Evolutionary conservation across 2,329 filamentous ascomycete genomes (phyloP), one percentile per base, ranked within the genome.

Genomic region (Emergomyces africanus): DNA sequence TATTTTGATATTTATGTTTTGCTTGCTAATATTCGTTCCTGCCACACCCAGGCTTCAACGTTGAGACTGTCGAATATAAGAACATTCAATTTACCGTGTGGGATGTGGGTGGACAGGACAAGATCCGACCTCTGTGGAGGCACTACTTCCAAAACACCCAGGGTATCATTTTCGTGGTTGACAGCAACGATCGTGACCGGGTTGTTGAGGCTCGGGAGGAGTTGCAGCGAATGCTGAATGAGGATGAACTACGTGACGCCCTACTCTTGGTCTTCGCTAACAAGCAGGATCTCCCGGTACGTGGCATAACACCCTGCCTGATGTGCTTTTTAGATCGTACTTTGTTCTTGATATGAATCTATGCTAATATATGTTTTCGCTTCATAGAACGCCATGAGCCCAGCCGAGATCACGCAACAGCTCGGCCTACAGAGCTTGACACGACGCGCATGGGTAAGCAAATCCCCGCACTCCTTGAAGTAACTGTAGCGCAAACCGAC

Each of bases 91-190:
- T 99, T 84, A 97, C 92, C 77, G 94, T 99, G 75, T 99, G 94
- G 94, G 94, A 97, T 82, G 94, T 99, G 73, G 94, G 94, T 83
- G 94, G 94, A 77, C 94, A 99, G 83, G 94, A 99, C 86, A 97
- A 97, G 89, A 99, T 99, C 76, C 86, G 94, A 77, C 94, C 94
- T 74, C 83, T 99, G 73, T 99, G 94, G 94, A 90, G 94, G 81
- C 94, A 97, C 79, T 99, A 99, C 83, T 99, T 97, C 86, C 91
- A 95, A 80, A 95, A 95, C 80, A 99, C 94, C 68, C 94, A 99
- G 80, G 94, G 94, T 76, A 92, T 99, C 77, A 97, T 99, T 80
- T 99, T 99, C 83, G 94, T 99, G 69, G 90, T 99, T 75, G 94
- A 99, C 81, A 92, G 88, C 81, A 96, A 96, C 79, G 94, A 99